These are phyloP conservation scores for Millerozyma acaciae DNA, from an alignment of 805 yeast genomes.

Conservation along the genomic window DNA sequence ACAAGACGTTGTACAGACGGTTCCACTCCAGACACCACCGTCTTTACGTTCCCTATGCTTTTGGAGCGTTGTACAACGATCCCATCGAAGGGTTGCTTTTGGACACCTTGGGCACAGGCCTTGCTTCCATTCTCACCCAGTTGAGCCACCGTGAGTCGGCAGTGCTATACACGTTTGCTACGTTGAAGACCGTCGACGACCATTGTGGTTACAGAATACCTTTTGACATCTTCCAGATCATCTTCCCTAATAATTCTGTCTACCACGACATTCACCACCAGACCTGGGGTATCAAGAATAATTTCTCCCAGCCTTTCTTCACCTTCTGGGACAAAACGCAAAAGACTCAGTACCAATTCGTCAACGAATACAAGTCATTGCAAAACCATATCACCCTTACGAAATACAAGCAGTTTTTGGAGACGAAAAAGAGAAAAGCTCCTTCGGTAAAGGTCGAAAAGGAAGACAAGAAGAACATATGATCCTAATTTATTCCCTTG, in stretches of 20 bases:
- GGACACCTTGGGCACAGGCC: constrained; percentile 90
- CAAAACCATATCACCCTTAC: constrained; percentile 66
- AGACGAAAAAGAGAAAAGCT: constrained; percentile 11
- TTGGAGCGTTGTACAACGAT: constrained; percentile 92
- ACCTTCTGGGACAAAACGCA: constrained; percentile 82
- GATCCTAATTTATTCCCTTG: neutral
- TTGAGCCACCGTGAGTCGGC: constrained; percentile 76
- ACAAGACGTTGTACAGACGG: constrained; percentile 66
- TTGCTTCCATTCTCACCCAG: constrained; percentile 61
- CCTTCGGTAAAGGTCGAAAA: neutral
- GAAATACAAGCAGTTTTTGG: constrained; percentile 58
- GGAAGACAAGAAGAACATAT: constrained; percentile 6
- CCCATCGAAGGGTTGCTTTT: constrained; percentile 90
- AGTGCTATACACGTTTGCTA: constrained; percentile 76
- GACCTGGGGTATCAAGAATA: constrained; percentile 88
- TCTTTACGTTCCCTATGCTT: constrained; percentile 93
- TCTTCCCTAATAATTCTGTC: constrained; percentile 93
- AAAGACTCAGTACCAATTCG: constrained; percentile 64
- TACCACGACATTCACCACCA: constrained; percentile 98
- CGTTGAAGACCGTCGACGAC: constrained; percentile 95
- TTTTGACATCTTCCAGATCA: constrained; percentile 79
- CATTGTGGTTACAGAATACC: constrained; percentile 98
- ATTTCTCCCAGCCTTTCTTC: constrained; percentile 95
- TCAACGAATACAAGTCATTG: constrained; percentile 58
- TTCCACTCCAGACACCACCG: constrained; percentile 95